These are phyloP conservation scores for Rosa rugosa DNA, from an alignment of 306 rosid species.

Conservation along the genomic window DNA sequence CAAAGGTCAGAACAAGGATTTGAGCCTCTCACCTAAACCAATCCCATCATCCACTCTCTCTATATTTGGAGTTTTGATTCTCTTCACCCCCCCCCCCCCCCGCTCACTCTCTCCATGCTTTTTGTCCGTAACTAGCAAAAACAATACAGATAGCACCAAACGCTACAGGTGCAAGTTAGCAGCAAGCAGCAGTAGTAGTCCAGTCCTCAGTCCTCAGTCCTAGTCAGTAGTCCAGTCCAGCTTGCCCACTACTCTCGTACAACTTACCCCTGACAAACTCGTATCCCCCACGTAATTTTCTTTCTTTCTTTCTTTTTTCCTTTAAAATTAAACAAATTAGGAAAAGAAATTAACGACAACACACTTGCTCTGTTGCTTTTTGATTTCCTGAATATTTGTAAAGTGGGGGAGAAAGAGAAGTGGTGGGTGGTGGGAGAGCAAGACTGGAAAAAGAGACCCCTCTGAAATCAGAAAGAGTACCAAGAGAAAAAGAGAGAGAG, in stretches of 20 bases:
- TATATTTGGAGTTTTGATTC: background rate
- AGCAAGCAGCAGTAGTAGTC: background rate
- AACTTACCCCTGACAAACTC: slow-evolving; percentile 38
- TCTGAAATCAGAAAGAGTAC: background rate
- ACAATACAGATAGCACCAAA: background rate
- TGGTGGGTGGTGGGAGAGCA: slow-evolving; percentile 3
- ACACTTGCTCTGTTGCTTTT: background rate
- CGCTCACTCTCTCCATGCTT: slow-evolving; percentile 11
- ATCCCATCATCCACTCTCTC: background rate
- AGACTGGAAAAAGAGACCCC: slow-evolving; percentile 21
- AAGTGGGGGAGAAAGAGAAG: slow-evolving; percentile 23
- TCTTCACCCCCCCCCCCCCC: background rate
- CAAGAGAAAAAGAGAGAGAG: background rate
- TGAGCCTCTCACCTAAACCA: background rate
- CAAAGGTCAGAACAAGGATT: background rate
- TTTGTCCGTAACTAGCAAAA: slow-evolving; percentile 10
- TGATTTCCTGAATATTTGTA: slow-evolving; percentile 18
- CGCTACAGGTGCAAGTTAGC: background rate
- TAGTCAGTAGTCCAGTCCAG: slow-evolving; percentile 12
- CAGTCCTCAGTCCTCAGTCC: background rate
- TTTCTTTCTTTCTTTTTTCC: slow-evolving; percentile 24
- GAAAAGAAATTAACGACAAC: background rate
- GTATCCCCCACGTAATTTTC: slow-evolving; percentile 16
- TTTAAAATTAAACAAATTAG: background rate
- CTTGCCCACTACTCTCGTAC: background rate